These are phyloP conservation scores for Silene uniflora DNA, from an alignment of 148 eudicot genomes.

Conservation along the genomic window DNA sequence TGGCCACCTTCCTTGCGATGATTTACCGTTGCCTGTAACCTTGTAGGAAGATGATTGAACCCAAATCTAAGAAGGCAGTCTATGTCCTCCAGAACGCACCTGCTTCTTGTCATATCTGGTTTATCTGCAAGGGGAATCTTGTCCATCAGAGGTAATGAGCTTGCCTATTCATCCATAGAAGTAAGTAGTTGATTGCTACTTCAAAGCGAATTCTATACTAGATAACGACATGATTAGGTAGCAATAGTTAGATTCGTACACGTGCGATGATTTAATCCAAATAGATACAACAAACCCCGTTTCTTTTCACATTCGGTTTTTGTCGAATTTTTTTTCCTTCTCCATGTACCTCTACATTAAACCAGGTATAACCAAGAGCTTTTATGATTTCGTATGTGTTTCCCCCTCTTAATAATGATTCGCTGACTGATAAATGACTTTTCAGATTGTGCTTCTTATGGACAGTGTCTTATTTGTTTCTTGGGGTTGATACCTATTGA, in stretches of 20 bases:
- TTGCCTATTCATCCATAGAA: neutral
- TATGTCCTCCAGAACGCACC: conserved; percentile 68
- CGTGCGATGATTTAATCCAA: neutral
- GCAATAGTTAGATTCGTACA: too few species aligned
- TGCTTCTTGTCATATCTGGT: conserved; percentile 63
- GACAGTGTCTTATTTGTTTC: neutral
- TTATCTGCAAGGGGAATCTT: conserved; percentile 74
- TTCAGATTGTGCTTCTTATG: neutral
- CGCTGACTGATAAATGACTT: neutral
- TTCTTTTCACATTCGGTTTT: neutral
- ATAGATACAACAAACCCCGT: neutral
- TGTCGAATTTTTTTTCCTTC: neutral
- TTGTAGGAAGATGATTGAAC: conserved; percentile 64
- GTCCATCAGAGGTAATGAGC: conserved; percentile 64
- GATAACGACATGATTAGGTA: neutral
- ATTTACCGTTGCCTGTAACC: conserved; percentile 1
- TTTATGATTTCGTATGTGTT: neutral
- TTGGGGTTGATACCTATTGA: neutral
- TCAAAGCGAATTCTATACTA: neutral
- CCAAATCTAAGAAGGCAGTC: conserved; percentile 70
- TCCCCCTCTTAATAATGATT: neutral
- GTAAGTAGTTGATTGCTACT: neutral
- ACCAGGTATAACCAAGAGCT: too few species aligned
- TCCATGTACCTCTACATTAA: neutral
- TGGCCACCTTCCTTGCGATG: neutral